phyloP scores from a whole-genome alignment of 441 rosid species.

The Pelargonium myrrhifolium region DNA sequence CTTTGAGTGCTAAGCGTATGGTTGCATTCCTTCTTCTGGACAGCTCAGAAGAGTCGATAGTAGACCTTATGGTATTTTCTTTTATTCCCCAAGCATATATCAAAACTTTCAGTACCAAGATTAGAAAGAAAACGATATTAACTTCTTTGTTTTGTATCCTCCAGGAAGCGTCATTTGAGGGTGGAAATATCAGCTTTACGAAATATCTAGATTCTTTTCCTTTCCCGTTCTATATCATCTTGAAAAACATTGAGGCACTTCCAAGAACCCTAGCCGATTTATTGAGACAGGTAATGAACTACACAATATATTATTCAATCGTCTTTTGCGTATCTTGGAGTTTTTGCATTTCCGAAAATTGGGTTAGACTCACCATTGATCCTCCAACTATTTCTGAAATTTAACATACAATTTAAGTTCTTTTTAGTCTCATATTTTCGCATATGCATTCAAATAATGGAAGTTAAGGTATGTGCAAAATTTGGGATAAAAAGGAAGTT shows the following conservation, averaged over 20 bases:
- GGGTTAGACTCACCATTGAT: too few species aligned
- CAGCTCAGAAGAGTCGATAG: conserved; percentile 59
- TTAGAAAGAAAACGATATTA: neutral
- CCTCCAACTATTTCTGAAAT: too few species aligned
- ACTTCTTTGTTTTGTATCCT: neutral
- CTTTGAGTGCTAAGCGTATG: conserved; percentile 74
- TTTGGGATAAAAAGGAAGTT: too few species aligned
- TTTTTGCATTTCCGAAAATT: too few species aligned
- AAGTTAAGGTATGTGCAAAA: too few species aligned
- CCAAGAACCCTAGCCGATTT: conserved; percentile 85
- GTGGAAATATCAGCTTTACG: conserved; percentile 33
- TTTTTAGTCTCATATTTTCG: too few species aligned
- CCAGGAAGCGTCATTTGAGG: conserved; percentile 25
- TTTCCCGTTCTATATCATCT: conserved; percentile 74
- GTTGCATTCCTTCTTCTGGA: conserved; percentile 89
- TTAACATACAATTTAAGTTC: too few species aligned
- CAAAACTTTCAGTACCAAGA: neutral
- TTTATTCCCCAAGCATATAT: neutral
- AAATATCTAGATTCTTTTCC: conserved; percentile 87
- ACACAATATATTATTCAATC: neutral
- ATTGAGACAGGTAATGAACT: conserved; percentile 71
- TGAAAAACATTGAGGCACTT: conserved; percentile 76
- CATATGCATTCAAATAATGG: too few species aligned
- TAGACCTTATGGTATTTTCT: conserved; percentile 52
- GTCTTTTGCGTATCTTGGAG: too few species aligned